Conservation (phyloP, 164 flowering plant species). For the Magnolia kwangsiensis region DNA sequence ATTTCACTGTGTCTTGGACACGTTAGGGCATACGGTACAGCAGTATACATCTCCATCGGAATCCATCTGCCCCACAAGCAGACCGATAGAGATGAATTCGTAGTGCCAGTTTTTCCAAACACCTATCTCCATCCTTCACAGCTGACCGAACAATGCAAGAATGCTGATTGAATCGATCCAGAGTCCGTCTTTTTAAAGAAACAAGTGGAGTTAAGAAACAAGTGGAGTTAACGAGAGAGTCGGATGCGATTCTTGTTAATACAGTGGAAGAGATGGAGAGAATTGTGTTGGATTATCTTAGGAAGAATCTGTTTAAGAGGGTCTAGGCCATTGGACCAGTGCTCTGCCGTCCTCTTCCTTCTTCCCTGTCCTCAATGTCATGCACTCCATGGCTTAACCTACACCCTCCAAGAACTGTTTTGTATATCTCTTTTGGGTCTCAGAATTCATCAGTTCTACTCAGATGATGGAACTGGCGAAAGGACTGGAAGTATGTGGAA, state of each 20-base stretch:
- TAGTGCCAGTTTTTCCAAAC: slow-evolving; percentile 13
- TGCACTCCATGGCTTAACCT: slow-evolving; percentile 14
- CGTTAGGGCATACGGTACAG: slow-evolving; percentile 16
- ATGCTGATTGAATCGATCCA: not conserved
- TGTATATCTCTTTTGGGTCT: slow-evolving; percentile 29
- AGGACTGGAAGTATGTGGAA: slow-evolving; percentile 25
- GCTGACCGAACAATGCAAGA: not conserved
- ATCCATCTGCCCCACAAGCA: slow-evolving; percentile 5
- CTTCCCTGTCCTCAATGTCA: not conserved
- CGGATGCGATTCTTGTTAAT: slow-evolving; percentile 10
- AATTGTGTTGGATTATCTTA: not conserved
- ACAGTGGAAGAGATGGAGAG: slow-evolving; percentile 11
- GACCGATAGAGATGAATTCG: slow-evolving; percentile 8
- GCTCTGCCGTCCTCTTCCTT: not conserved
- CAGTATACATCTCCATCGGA: slow-evolving; percentile 9
- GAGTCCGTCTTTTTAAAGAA: not conserved
- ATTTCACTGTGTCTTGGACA: slow-evolving; percentile 15
- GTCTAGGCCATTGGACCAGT: slow-evolving; percentile 22
- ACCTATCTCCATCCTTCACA: slow-evolving; percentile 5
- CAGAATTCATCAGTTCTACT: slow-evolving; percentile 18
- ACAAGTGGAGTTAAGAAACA: not conserved
- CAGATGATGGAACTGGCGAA: slow-evolving; percentile 34
- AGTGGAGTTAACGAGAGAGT: not conserved
- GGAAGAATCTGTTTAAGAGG: not conserved
- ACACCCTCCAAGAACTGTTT: slow-evolving; percentile 6